Evolutionary conservation across 2,329 filamentous ascomycete genomes (phyloP).

Genomic region (Aureobasidium zeae): DNA sequence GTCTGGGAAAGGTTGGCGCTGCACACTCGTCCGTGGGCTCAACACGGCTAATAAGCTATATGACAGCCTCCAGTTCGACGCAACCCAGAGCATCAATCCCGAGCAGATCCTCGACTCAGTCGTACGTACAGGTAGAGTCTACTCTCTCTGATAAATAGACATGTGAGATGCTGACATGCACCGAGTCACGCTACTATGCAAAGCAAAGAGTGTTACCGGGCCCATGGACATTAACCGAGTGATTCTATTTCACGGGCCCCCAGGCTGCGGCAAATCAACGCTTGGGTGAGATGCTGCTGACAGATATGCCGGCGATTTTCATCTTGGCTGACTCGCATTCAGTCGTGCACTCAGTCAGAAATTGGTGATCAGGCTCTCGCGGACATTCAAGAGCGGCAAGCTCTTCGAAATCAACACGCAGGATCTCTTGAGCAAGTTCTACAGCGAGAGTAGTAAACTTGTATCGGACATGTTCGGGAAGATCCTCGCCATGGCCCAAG

Average conservation of each 20-base stretch:
- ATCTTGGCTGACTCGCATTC: not conserved
- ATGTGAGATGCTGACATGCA: not conserved
- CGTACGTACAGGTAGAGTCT: not conserved
- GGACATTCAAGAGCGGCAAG: conserved; percentile 28
- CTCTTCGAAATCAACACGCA: conserved; percentile 40
- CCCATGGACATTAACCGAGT: conserved; percentile 39
- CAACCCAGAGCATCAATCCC: conserved; percentile 27
- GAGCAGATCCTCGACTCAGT: conserved; percentile 1
- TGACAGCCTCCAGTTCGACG: conserved; percentile 34
- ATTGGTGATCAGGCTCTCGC: conserved; percentile 37
- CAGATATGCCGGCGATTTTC: too few relatives aligned
- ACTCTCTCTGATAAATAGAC: not conserved
- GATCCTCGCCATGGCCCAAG: conserved; percentile 30
- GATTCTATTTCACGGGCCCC: conserved; percentile 35
- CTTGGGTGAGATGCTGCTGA: conserved; percentile 29
- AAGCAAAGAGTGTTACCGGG: conserved; percentile 28
- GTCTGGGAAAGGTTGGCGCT: conserved; percentile 33
- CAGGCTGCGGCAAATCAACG: conserved; percentile 37
- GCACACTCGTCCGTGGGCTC: not conserved
- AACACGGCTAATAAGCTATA: not conserved
- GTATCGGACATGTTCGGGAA: conserved; percentile 36
- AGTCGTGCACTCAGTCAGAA: conserved; percentile 43
- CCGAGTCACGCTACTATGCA: conserved; percentile 27
- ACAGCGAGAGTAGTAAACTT: conserved; percentile 39
- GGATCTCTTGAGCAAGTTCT: conserved; percentile 39